These are phyloP conservation scores for Chytridiales sp. DNA, from an alignment of 371 early-diverging fungal genomes.

Conservation along the genomic window DNA sequence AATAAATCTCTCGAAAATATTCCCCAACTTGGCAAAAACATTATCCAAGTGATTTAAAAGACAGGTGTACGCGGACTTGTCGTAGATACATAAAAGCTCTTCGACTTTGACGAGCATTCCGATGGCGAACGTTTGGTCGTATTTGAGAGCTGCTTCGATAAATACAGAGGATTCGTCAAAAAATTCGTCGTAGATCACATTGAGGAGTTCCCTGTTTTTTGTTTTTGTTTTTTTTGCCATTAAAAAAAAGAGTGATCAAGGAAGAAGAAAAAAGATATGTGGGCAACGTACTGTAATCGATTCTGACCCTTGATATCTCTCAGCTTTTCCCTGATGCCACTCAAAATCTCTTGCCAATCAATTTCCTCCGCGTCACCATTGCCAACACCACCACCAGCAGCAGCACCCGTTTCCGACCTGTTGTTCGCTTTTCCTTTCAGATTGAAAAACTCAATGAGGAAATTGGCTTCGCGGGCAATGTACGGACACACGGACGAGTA, in stretches of 20 bases:
- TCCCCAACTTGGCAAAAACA: constrained; percentile 60
- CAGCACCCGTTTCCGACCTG: background rate
- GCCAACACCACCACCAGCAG: background rate
- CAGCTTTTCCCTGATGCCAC: constrained; percentile 54
- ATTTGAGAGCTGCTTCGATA: constrained; percentile 76
- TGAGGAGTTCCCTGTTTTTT: constrained; percentile 68
- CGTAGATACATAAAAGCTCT: constrained; percentile 61
- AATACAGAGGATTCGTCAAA: constrained; percentile 69
- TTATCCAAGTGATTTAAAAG: constrained; percentile 65
- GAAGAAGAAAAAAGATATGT: background rate
- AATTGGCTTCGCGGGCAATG: constrained; percentile 79
- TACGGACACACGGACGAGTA: constrained; percentile 57
- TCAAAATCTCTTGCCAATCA: constrained; percentile 52
- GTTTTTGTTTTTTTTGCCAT: background rate
- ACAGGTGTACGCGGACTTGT: constrained; percentile 62
- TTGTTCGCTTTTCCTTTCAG: constrained; percentile 22
- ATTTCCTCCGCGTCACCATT: constrained; percentile 1
- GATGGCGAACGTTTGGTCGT: constrained; percentile 53
- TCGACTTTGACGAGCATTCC: constrained; percentile 85
- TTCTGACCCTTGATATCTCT: constrained; percentile 68
- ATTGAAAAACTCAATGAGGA: constrained; percentile 77
- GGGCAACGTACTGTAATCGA: constrained; percentile 40
- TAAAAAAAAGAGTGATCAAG: background rate
- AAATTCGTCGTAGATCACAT: constrained; percentile 70
- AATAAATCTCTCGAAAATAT: constrained; percentile 78